A percentile compares a stretch with the other conserved stretches of the same genome.
Conservation (phyloP, 352 stramenopile species). For the Pythium phragmiticola region DNA sequence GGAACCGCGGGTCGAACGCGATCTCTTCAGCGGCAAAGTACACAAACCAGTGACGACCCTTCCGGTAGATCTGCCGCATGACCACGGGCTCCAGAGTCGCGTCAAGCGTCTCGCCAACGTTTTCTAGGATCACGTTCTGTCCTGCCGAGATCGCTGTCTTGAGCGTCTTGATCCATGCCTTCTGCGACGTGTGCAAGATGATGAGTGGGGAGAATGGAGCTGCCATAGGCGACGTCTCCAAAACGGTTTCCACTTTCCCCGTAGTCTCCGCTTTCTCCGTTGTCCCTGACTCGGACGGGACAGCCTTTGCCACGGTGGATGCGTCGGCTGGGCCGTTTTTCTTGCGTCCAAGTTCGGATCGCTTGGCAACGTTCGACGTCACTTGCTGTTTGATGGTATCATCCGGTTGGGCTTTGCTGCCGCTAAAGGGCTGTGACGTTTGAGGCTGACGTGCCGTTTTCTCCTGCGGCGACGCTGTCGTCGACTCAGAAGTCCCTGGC, state of each 20-base stretch:
- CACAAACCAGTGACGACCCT: constrained; percentile 88
- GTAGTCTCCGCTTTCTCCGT: background rate
- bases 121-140: constrained; percentile 90
- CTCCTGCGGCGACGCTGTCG: background rate
- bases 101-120: constrained; percentile 86
- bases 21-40: constrained; percentile 88
- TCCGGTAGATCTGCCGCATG: constrained; percentile 86
- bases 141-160: constrained; percentile 73
- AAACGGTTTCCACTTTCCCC: background rate
- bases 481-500: background rate
- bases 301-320: background rate
- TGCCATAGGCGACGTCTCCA: background rate
- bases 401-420: background rate
- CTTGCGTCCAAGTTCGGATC: constrained; percentile 1
- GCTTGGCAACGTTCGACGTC: background rate
- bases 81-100: constrained; percentile 87
- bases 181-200: constrained; percentile 73
- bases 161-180: constrained; percentile 72
- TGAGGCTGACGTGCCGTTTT: background rate
- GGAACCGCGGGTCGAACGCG: constrained; percentile 87
- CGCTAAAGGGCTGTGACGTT: background rate
- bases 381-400: background rate
- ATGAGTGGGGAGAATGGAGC: constrained; percentile 37
- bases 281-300: background rate
- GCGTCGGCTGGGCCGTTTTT: constrained; percentile 1